Evolutionary conservation across 805 yeast genomes (phyloP).

Genomic region (Lipomyces anomalus): DNA sequence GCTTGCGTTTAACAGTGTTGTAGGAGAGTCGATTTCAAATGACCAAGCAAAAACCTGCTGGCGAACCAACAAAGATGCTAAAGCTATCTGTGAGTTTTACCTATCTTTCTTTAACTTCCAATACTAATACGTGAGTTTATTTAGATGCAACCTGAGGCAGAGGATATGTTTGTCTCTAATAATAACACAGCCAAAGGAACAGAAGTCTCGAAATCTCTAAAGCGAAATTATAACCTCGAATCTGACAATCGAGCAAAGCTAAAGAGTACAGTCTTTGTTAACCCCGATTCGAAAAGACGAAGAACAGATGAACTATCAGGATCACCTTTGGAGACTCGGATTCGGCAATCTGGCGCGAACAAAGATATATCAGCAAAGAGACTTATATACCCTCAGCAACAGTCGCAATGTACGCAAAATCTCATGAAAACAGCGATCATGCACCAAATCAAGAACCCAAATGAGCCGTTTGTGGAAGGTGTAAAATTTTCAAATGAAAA

Average conservation of each 20-base stretch:
- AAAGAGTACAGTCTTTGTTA: constrained; percentile 1
- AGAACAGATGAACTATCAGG: constrained; percentile 16
- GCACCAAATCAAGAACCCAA: constrained; percentile 6
- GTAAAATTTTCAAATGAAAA: constrained; percentile 34
- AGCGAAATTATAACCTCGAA: constrained; percentile 14
- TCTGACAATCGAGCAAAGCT: constrained; percentile 4
- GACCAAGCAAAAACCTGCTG: no score
- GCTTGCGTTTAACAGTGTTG: no score
- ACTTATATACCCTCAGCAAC: neutral
- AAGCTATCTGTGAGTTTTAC: no score
- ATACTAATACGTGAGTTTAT: no score
- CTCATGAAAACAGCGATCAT: constrained; percentile 14
- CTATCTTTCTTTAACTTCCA: no score
- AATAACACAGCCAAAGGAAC: neutral
- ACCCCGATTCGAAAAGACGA: constrained; percentile 18
- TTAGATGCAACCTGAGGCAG: neutral
- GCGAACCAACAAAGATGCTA: no score
- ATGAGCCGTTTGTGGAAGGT: constrained; percentile 30
- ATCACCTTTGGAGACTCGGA: constrained; percentile 11
- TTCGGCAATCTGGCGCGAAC: constrained; percentile 9
- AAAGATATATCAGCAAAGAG: constrained; percentile 1
- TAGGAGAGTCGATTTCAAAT: no score
- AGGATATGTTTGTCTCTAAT: neutral
- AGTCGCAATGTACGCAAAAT: constrained; percentile 1
- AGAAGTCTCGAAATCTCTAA: constrained; percentile 4